Evolutionary conservation across 768 basidiomycete species (phyloP), one percentile per base, ranked within the genome.

Genomic region (Cyclocybe aegerita): DNA sequence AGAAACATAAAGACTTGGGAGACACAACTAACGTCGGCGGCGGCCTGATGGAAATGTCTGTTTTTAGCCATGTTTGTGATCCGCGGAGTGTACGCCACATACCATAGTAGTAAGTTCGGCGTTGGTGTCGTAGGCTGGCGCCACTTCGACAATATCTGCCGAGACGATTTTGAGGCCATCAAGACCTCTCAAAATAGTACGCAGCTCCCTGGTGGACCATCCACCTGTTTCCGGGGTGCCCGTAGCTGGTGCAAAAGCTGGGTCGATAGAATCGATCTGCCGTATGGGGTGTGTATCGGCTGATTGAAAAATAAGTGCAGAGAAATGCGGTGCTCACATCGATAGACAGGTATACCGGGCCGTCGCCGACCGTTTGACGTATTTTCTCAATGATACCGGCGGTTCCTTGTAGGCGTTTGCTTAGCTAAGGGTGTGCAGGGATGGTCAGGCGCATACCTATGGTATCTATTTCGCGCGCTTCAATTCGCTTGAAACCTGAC

Each of bases 201-300:
- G 82, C 44, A 91, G 70, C 66, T 93, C 90, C 50, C 90, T 84
- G 6, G 89, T 90, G 4, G 88, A 86, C 90, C 88, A 91, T 8
- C 82, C 89, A 0, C 89, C 90, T 0, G 89, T 86, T 67, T 92
- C 90, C 0, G 90, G 90, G 0, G 90, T 92, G 4, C 90, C 90
- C 0, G 90, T 90, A 0, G 88, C 89, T 23, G 89, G 90, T 1
- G 89, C 90, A 55, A 90, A 88, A 11, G 83, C 83, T 14, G 89
- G 90, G 66, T 91, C 89, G 54, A 89, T 86, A 39, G 84, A 84
- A 62, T 88, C 86, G 54, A 88, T 88, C 85, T 87, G 55, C 32
- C 11, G 40, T 15, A 46, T 46, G 8, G 46, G 14, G 12, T 44
- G 42, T 43, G 39, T 30, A 33, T 51, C 35, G 14, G 6, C n/a